Evolutionary conservation across 768 basidiomycete genomes (phyloP).

Genomic region (Auriculariales sp.): DNA sequence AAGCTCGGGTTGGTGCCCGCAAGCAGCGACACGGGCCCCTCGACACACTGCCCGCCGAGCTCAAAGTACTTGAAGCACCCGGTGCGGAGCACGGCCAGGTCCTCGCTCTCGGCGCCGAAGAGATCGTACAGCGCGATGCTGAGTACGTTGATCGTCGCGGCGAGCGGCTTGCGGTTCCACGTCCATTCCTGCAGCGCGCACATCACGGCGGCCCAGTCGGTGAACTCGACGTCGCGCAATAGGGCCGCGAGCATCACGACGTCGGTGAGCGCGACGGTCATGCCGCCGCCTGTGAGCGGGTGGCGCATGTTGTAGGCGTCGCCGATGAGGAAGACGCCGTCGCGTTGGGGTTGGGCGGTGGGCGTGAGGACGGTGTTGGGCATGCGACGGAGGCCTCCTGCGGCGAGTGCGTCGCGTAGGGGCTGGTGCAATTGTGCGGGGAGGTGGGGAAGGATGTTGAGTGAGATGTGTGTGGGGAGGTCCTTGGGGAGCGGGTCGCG

Average conservation of each 20-base stretch:
- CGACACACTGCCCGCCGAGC: conserved; percentile 74
- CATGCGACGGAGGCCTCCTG: conserved; percentile 76
- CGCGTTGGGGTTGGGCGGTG: conserved; percentile 43
- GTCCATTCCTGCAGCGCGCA: conserved; percentile 41
- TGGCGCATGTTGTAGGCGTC: conserved; percentile 99
- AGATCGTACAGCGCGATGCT: conserved; percentile 88
- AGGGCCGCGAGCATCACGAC: conserved; percentile 58
- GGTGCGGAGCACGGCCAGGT: conserved; percentile 45
- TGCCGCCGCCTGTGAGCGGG: conserved; percentile 86
- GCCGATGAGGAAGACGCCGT: conserved; percentile 74
- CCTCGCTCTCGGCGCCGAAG: conserved; percentile 73
- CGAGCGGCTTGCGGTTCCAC: conserved; percentile 71
- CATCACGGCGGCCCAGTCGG: conserved; percentile 38
- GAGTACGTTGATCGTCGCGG: conserved; percentile 82
- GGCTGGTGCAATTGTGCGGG: conserved; percentile 56
- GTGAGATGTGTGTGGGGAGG: conserved; percentile 58
- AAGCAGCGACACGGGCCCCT: conserved; percentile 80
- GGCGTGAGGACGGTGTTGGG: conserved; percentile 90
- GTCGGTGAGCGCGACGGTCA: conserved; percentile 91
- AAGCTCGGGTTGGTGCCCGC: conserved; percentile 46
- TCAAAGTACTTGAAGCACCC: conserved; percentile 99
- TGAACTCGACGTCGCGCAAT: conserved; percentile 30
- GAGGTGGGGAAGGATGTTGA: conserved; percentile 65
- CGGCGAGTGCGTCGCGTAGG: conserved; percentile 55
- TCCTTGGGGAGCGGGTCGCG: conserved; percentile 71